Percentiles rank a stretch among this genome's conserved stretches.
These are phyloP conservation scores for Solanum dulcamara DNA, from an alignment of 257 asterid species.

Conservation along the genomic window DNA sequence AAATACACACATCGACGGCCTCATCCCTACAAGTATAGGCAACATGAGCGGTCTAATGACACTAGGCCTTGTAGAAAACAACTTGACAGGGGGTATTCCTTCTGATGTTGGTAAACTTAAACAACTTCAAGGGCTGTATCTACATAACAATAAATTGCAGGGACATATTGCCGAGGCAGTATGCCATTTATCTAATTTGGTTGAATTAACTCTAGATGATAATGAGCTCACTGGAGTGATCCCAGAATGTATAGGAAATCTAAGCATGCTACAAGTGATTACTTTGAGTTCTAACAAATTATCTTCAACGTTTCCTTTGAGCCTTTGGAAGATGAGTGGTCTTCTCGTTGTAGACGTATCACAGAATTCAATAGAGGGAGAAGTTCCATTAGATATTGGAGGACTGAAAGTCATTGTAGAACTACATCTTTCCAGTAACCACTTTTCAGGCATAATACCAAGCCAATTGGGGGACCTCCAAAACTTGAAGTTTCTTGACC, in stretches of 20 bases:
- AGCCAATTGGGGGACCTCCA: conserved; percentile 10
- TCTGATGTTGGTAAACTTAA: conserved; percentile 9
- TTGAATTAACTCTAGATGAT: background rate
- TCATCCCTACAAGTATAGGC: background rate
- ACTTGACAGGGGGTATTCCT: conserved; percentile 18
- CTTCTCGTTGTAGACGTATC: conserved; percentile 16
- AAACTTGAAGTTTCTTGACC: conserved; percentile 4
- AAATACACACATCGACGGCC: background rate
- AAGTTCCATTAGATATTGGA: conserved; percentile 13
- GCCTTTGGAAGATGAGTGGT: conserved; percentile 17
- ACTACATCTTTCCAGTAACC: conserved; percentile 17
- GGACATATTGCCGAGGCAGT: conserved; percentile 10
- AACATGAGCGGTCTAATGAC: background rate
- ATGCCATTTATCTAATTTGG: conserved; percentile 12
- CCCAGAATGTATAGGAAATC: conserved; percentile 21
- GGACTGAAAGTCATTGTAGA: background rate
- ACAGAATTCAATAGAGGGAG: conserved; percentile 14
- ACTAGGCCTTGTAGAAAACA: conserved; percentile 3
- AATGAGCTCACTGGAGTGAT: conserved; percentile 18
- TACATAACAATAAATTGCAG: conserved; percentile 8
- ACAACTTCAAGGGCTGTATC: conserved; percentile 12
- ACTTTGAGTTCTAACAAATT: conserved; percentile 13
- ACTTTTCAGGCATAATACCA: conserved; percentile 13
- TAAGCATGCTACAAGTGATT: conserved; percentile 4
- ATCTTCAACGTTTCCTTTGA: conserved; percentile 11